These are phyloP conservation scores for Trichopus zeylanicus DNA, from an alignment of 116 monocot species.

Conservation along the genomic window DNA sequence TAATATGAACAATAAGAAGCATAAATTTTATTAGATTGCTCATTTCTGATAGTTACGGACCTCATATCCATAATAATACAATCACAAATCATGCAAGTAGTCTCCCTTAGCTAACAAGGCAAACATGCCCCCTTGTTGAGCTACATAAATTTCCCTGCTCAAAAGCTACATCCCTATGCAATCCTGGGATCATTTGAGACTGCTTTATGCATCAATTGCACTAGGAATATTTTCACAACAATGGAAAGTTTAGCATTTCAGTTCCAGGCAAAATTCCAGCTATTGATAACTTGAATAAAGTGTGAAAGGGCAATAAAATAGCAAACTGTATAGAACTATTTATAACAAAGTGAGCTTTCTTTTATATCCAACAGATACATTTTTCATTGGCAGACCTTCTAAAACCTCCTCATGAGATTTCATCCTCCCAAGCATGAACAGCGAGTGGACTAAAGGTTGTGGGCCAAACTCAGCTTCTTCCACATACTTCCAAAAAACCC, in stretches of 20 bases:
- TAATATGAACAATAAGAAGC: not conserved
- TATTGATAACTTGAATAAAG: too few species aligned
- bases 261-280: too few species aligned
- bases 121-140: not conserved
- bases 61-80: too few species aligned
- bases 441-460: conserved; percentile 37
- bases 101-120: not conserved
- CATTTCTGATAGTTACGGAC: too few species aligned
- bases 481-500: conserved; percentile 43
- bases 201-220: too few species aligned
- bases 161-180: too few species aligned
- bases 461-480: conserved; percentile 95
- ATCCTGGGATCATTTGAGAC: too few species aligned
- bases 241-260: not conserved
- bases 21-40: not conserved
- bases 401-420: conserved; percentile 20
- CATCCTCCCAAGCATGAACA: conserved; percentile 42
- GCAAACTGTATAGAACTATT: too few species aligned
- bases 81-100: too few species aligned
- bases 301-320: too few species aligned
- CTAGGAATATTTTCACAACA: not conserved
- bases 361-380: too few species aligned
- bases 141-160: not conserved
- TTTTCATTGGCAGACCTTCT: conserved; percentile 60
- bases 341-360: too few species aligned